Base-by-base conservation (phyloP, 306 rosid species). In the Cucurbita maxima region DNA sequence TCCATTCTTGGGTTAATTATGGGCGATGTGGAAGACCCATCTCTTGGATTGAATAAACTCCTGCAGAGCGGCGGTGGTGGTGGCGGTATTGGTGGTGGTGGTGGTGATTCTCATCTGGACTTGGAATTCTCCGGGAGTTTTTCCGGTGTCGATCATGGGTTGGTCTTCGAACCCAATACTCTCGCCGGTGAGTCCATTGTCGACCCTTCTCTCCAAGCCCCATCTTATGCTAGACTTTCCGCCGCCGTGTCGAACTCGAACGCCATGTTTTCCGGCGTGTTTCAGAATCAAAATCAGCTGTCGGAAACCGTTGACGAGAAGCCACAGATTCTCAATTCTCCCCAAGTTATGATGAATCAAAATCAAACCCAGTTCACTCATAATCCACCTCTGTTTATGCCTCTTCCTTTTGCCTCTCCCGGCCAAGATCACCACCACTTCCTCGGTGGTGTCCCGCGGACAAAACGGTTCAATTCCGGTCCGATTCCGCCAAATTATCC, bases 21-120 rank as follows among this genome's bases (percentile, higher is more conserved):
- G 97, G 87, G 88, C 8, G 98, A 90, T 59, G 81, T 87, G 56
- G 98, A 93, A 69, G 96, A 88, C 86, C 94, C 96, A 0, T 90
- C 96, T 82, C 45, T 86, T 4, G 98, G 90, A 8, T 78, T 92
- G 76, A 90, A 86, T 84, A 92, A 85, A 86, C 91, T 92, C 19
- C 73, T 90, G 78, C 91, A 92, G 61, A 73, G 72, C 76, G 90
- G 79, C 0, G 76, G 55, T 45, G 78, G 68, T 64, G 90, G 79
- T 0, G 75, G 53, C 44, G 75, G 44, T 47, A 75, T 22, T 61
- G 90, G 76, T 0, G 72, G 55, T 50, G 78, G 48, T 61, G 90
- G 76, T 1, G 72, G 55, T 54, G 78, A 58, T 25, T 76, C 75
- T 81, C 87, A 75, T 38, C 93, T 81, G 30, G 86, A 78, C 64